Percentiles rank a stretch among this genome's conserved stretches.
These are phyloP conservation scores for Trichosporon sp. DNA, from an alignment of 1,284 basidiomycete genomes.

Conservation along the genomic window DNA sequence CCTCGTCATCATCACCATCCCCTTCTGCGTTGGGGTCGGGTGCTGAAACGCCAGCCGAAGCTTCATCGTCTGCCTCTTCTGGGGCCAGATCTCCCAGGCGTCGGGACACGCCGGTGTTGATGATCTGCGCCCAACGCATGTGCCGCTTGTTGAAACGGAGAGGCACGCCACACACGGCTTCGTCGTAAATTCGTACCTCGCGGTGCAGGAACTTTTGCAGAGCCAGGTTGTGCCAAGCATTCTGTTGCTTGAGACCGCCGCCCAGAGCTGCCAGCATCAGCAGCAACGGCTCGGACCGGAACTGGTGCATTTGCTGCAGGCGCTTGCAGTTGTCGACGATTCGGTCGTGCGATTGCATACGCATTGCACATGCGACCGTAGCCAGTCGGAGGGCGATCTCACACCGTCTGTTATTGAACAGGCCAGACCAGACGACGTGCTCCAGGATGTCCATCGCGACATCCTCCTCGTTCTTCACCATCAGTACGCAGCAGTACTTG, in stretches of 20 bases:
- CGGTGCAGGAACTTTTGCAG: conserved; percentile 75
- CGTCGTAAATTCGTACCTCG: conserved; percentile 65
- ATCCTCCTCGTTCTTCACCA: conserved; percentile 59
- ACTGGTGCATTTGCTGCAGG: conserved; percentile 67
- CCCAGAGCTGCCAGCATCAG: conserved; percentile 64
- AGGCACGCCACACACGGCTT: conserved; percentile 60
- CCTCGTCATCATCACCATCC: conserved; percentile 21
- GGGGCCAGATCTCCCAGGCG: conserved; percentile 23
- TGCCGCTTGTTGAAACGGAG: conserved; percentile 21
- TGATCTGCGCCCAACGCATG: conserved; percentile 43
- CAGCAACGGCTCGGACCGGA: conserved; percentile 61
- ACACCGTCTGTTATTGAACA: conserved; percentile 62
- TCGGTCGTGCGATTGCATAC: conserved; percentile 56
- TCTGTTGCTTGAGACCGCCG: conserved; percentile 62
- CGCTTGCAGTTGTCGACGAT: conserved; percentile 57
- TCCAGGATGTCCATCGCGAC: conserved; percentile 72
- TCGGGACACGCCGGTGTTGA: conserved; percentile 22
- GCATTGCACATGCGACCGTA: conserved; percentile 65
- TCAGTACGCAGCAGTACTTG: conserved; percentile 83
- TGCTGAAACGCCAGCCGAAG: background rate
- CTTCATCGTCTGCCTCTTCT: conserved; percentile 1
- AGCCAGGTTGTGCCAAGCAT: conserved; percentile 67
- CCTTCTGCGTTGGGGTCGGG: background rate
- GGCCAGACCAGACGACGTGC: conserved; percentile 71
- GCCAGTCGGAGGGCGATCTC: conserved; percentile 70